Conservation (phyloP, 2,329 filamentous ascomycete genomes). For the Pseudogymnoascus sp. region DNA sequence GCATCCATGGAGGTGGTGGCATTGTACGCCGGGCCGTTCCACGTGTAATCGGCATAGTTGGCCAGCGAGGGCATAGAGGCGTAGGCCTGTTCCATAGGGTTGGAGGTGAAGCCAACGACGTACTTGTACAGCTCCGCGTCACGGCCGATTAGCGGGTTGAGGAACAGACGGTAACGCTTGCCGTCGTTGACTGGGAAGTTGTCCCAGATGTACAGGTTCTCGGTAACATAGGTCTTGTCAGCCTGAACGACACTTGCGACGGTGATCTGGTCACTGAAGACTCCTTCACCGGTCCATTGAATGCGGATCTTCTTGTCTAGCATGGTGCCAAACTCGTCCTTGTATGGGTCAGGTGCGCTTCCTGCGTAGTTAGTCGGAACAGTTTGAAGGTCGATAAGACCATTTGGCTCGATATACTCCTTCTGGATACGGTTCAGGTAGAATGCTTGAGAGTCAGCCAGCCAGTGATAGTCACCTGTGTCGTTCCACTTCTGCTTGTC, state of each 20-base stretch:
- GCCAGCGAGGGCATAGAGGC: constrained; percentile 19
- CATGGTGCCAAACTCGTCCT: constrained; percentile 19
- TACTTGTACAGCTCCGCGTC: constrained; percentile 19
- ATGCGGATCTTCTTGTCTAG: constrained; percentile 23
- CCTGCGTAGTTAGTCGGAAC: constrained; percentile 22
- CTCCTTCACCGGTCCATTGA: constrained; percentile 24
- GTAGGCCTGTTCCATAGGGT: constrained; percentile 20
- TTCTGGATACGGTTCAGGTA: constrained; percentile 21
- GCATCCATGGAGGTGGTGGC: constrained; percentile 13
- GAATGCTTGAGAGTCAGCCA: constrained; percentile 20
- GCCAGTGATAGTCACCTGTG: constrained; percentile 15
- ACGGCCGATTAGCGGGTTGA: constrained; percentile 22
- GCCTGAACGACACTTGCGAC: constrained; percentile 18
- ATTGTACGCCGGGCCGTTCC: constrained; percentile 19
- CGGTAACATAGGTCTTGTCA: constrained; percentile 19
- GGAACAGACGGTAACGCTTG: constrained; percentile 20
- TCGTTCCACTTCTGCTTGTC: constrained; percentile 19
- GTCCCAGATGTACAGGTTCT: constrained; percentile 22
- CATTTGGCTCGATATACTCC: constrained; percentile 17
- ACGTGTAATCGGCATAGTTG: constrained; percentile 21
- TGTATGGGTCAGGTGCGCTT: constrained; percentile 19
- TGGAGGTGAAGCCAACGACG: constrained; percentile 22
- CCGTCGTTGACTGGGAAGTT: constrained; percentile 25
- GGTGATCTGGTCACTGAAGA: constrained; percentile 22
- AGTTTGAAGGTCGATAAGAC: constrained; percentile 18